Evolutionary conservation across 2,329 filamentous ascomycete genomes (phyloP).

Genomic region (Talaromyces atroroseus): DNA sequence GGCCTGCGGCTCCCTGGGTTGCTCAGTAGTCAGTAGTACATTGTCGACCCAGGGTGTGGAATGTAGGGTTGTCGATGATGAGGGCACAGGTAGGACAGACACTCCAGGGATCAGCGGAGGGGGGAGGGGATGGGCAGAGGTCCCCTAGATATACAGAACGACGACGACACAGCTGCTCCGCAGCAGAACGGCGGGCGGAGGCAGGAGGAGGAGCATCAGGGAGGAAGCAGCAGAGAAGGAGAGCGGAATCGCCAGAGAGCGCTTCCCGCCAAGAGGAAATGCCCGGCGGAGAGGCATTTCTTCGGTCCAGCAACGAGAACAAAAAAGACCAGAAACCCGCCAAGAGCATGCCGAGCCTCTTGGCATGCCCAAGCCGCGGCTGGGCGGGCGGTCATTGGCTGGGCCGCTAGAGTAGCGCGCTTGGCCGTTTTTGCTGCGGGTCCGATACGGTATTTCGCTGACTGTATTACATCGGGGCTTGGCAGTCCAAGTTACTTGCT

Average conservation of each 20-base stretch:
- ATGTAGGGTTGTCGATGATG: slow-evolving; percentile 4
- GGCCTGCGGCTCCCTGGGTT: not conserved
- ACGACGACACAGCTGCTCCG: not conserved
- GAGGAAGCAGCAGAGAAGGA: not conserved
- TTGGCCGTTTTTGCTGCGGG: not conserved
- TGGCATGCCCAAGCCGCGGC: not conserved
- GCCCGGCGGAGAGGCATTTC: not conserved
- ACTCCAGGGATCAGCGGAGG: not conserved
- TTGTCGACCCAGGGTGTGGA: not conserved
- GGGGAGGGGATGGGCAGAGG: too few species aligned
- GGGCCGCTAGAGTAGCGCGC: not conserved
- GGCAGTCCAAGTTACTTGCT: too few species aligned
- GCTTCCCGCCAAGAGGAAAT: slow-evolving; percentile 4
- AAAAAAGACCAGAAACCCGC: not conserved
- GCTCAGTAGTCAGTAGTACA: not conserved
- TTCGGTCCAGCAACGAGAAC: not conserved
- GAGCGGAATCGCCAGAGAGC: not conserved
- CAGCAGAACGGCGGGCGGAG: not conserved
- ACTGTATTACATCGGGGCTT: too few species aligned
- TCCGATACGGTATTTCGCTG: not conserved
- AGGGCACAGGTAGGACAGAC: not conserved
- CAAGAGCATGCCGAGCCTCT: slow-evolving; percentile 8
- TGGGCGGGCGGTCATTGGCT: not conserved
- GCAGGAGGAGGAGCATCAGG: not conserved
- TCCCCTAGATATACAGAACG: not conserved